Conservation (phyloP, 2,329 filamentous ascomycete species). For the Pseudomassariella vexata region DNA sequence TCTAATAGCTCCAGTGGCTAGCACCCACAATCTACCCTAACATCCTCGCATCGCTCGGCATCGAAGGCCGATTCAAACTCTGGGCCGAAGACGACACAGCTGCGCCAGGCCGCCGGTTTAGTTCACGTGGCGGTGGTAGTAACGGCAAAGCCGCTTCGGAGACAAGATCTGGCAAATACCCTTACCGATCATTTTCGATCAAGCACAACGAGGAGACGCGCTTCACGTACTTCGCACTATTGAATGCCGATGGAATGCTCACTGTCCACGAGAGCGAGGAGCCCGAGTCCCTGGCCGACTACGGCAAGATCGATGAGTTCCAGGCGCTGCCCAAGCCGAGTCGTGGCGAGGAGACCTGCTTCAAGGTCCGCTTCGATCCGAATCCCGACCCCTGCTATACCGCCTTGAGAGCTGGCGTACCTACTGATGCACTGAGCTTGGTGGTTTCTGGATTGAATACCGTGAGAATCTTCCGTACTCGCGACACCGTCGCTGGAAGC, state of each 20-base stretch:
- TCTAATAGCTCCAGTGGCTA: conserved; percentile 77
- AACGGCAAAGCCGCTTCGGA: conserved; percentile 47
- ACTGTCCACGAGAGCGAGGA: conserved; percentile 80
- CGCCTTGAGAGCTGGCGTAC: conserved; percentile 73
- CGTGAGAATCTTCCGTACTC: conserved; percentile 77
- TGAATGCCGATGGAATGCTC: conserved; percentile 76
- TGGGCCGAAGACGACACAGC: conserved; percentile 90
- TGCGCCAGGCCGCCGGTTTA: conserved; percentile 76
- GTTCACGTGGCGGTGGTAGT: conserved; percentile 42
- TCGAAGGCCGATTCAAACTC: conserved; percentile 84
- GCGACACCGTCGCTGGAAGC: conserved; percentile 46
- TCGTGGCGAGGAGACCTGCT: conserved; percentile 80
- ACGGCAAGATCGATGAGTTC: conserved; percentile 70
- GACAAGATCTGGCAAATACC: conserved; percentile 52
- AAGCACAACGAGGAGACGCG: conserved; percentile 72
- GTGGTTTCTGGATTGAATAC: conserved; percentile 82
- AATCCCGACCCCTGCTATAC: conserved; percentile 76
- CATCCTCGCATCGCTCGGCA: conserved; percentile 79
- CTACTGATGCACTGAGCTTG: conserved; percentile 70
- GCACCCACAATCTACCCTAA: conserved; percentile 82
- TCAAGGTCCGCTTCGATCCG: conserved; percentile 82
- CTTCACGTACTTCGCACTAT: conserved; percentile 79
- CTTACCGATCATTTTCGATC: conserved; percentile 79
- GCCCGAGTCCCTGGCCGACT: conserved; percentile 74
- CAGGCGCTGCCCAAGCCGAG: conserved; percentile 64